These are phyloP conservation scores for Phlyctochytrium planicorne DNA, from an alignment of 192 early-diverging fungal genomes.

Conservation along the genomic window DNA sequence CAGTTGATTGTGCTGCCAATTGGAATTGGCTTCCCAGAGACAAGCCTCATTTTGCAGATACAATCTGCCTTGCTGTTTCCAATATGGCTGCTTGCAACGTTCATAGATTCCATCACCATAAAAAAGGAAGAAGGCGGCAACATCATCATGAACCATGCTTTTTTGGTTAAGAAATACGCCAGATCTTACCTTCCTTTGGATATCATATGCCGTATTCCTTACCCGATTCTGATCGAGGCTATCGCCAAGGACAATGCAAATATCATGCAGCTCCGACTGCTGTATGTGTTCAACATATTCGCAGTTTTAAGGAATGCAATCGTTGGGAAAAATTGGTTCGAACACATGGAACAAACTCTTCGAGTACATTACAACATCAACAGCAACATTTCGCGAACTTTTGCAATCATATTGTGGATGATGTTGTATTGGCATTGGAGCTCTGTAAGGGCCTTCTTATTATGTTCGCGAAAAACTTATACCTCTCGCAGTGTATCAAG, in stretches of 20 bases:
- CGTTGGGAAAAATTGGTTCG: not conserved
- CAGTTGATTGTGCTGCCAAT: not conserved
- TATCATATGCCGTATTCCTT: not conserved
- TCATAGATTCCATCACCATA: too few relatives aligned
- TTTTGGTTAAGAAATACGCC: not conserved
- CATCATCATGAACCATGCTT: not conserved
- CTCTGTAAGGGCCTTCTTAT: not conserved
- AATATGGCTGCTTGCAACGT: too few relatives aligned
- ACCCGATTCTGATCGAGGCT: not conserved
- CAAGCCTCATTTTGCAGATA: too few relatives aligned
- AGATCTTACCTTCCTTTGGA: not conserved
- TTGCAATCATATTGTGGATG: not conserved
- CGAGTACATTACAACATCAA: not conserved
- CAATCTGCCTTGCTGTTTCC: too few relatives aligned
- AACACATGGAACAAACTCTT: not conserved
- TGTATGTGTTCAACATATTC: not conserved
- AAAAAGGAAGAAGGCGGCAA: too few relatives aligned
- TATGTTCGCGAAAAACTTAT: not conserved
- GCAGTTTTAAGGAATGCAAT: not conserved
- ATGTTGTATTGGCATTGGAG: slow-evolving; percentile 1
- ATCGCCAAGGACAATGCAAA: not conserved
- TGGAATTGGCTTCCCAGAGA: not conserved
- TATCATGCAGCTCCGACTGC: not conserved
- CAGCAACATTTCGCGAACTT: not conserved
- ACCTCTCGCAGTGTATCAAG: not conserved